Evolutionary conservation across 2,329 filamentous ascomycete genomes (phyloP).

Genomic region (Alternaria infectoria): DNA sequence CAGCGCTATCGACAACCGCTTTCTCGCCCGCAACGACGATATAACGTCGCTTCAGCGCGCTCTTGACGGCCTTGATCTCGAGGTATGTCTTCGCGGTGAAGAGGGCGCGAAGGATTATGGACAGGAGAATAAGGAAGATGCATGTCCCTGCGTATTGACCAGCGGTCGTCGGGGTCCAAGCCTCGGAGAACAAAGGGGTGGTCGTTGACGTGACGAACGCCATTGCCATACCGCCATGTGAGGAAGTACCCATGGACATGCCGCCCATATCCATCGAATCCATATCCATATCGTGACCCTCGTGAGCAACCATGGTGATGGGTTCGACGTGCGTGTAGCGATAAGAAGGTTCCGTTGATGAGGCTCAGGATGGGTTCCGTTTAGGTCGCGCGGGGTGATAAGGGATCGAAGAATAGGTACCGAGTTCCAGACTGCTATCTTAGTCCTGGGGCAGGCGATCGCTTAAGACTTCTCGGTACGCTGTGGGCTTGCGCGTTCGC

Average conservation of each 20-base stretch:
- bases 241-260: conserved; percentile 29
- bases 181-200: conserved; percentile 69
- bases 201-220: conserved; percentile 68
- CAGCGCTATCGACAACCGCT: conserved; percentile 64
- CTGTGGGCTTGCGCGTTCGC: conserved; percentile 24
- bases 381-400: neutral
- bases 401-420: conserved; percentile 13
- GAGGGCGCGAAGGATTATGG: conserved; percentile 71
- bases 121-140: conserved; percentile 85
- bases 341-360: neutral
- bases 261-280: conserved; percentile 22
- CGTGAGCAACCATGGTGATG: conserved; percentile 42
- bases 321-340: conserved; percentile 4
- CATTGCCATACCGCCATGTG: conserved; percentile 57
- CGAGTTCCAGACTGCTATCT: conserved; percentile 42
- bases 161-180: conserved; percentile 74
- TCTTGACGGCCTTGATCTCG: conserved; percentile 72
- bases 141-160: conserved; percentile 87
- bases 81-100: conserved; percentile 70
- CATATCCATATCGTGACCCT: conserved; percentile 26
- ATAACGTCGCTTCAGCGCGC: conserved; percentile 76
- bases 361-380: neutral
- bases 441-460: conserved; percentile 14
- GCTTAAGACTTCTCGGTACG: conserved; percentile 27
- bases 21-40: conserved; percentile 72